These are phyloP conservation scores for Neurospora sp. DNA, from an alignment of 495 filamentous ascomycete species.

Conservation along the genomic window DNA sequence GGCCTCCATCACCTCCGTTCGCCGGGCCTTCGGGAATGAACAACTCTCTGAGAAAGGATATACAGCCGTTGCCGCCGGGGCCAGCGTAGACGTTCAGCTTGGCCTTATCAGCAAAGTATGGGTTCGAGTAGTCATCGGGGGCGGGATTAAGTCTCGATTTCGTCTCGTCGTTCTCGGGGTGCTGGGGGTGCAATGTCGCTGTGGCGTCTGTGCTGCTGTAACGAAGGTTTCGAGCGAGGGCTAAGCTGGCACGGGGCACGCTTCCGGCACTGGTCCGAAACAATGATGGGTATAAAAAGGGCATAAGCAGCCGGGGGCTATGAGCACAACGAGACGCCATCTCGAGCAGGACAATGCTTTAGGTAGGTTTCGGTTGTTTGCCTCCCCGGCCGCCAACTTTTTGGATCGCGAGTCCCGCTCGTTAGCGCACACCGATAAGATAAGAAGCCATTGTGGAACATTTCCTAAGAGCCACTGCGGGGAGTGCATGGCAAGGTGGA, in stretches of 20 bases:
- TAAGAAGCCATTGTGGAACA: background rate
- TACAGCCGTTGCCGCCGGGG: conserved; percentile 78
- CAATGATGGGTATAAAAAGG: conserved; percentile 57
- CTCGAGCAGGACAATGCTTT: background rate
- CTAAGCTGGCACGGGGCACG: conserved; percentile 14
- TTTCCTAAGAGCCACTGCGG: background rate
- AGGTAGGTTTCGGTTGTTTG: background rate
- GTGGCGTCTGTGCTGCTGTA: conserved; percentile 22
- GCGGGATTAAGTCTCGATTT: conserved; percentile 60
- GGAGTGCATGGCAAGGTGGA: background rate
- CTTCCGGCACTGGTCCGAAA: conserved; percentile 24
- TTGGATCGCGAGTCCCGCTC: background rate
- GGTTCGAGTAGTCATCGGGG: conserved; percentile 70
- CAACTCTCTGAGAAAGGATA: conserved; percentile 85
- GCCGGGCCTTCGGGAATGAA: conserved; percentile 79
- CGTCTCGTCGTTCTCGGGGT: conserved; percentile 17
- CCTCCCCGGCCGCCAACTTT: conserved; percentile 1
- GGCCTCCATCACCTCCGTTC: conserved; percentile 94
- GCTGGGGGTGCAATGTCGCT: background rate
- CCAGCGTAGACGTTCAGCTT: conserved; percentile 66
- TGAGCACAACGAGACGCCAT: conserved; percentile 11
- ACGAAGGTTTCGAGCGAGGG: conserved; percentile 10
- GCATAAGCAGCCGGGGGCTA: conserved; percentile 43
- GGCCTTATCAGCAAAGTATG: conserved; percentile 81
- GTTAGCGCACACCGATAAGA: conserved; percentile 8